These are phyloP conservation scores for Alternaria triticina DNA, from an alignment of 2,329 filamentous ascomycete species.

Conservation along the genomic window DNA sequence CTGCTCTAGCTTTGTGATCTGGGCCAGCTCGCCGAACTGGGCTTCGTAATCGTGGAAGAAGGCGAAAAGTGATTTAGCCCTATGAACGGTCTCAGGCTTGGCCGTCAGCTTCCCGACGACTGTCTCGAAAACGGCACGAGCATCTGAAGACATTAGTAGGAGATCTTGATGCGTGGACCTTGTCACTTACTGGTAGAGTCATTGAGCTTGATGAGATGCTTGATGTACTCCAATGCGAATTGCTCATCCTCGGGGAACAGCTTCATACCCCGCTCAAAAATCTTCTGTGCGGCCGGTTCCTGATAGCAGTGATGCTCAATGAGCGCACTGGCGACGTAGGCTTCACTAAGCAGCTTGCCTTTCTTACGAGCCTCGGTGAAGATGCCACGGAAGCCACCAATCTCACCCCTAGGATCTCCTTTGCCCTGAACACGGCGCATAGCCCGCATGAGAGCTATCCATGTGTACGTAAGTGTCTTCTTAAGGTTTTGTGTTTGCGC, in stretches of 20 bases:
- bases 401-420: conserved; percentile 65
- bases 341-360: conserved; percentile 89
- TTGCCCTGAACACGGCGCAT: conserved; percentile 93
- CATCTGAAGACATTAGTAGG: conserved; percentile 64
- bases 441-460: conserved; percentile 92
- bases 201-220: conserved; percentile 89
- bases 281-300: conserved; percentile 88
- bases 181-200: conserved; percentile 82
- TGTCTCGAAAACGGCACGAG: conserved; percentile 93
- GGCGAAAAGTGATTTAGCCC: conserved; percentile 82
- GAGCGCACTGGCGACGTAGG: conserved; percentile 90
- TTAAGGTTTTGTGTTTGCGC: conserved; percentile 78
- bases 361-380: conserved; percentile 88
- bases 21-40: conserved; percentile 87
- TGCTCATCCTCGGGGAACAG: conserved; percentile 92
- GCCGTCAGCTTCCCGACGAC: conserved; percentile 82
- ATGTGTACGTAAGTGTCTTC: conserved; percentile 86
- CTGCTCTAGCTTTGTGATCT: conserved; percentile 88
- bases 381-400: conserved; percentile 79
- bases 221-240: conserved; percentile 94
- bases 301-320: conserved; percentile 97
- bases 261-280: conserved; percentile 92
- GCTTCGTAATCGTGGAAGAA: conserved; percentile 98
- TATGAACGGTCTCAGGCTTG: conserved; percentile 74
- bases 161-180: background rate